phyloP scores from a whole-genome alignment of 495 filamentous ascomycete genomes.

The Penicillium ucsense region DNA sequence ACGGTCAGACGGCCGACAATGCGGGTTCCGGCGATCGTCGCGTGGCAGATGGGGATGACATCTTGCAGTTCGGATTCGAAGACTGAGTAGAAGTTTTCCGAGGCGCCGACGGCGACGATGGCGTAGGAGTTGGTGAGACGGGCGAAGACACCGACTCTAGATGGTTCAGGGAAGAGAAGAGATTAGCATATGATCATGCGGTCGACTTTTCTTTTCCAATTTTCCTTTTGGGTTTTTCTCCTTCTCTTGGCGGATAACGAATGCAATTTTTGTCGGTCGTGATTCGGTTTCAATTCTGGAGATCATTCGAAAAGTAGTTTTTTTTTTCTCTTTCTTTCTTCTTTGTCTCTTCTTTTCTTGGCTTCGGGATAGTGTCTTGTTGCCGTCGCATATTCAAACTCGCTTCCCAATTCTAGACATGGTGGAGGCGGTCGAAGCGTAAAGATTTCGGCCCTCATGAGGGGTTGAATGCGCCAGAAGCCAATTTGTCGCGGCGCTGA shows the following conservation, averaged over 20 bases:
- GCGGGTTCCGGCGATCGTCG: slow-evolving; percentile 92
- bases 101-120: slow-evolving; percentile 84
- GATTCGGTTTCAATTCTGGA: too few relatives aligned
- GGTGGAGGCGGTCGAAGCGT: neutral
- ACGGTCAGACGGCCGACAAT: slow-evolving; percentile 93
- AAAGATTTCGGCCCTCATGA: too few relatives aligned
- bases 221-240: neutral
- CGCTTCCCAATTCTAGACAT: too few relatives aligned
- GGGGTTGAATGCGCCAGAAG: too few relatives aligned
- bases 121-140: slow-evolving; percentile 95
- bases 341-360: too few relatives aligned
- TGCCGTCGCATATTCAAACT: too few relatives aligned
- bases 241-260: too few relatives aligned
- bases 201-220: neutral
- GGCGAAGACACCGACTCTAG: slow-evolving; percentile 89
- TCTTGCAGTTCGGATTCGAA: slow-evolving; percentile 97
- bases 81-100: slow-evolving; percentile 96
- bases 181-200: neutral
- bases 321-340: too few relatives aligned
- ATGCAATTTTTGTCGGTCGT: too few relatives aligned
- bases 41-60: slow-evolving; percentile 93
- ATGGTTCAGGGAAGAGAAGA: neutral
- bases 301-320: too few relatives aligned
- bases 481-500: too few relatives aligned
- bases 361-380: too few relatives aligned